Conservation (phyloP, 2,329 filamentous ascomycete genomes). For the Tolypocladium guangdongense region DNA sequence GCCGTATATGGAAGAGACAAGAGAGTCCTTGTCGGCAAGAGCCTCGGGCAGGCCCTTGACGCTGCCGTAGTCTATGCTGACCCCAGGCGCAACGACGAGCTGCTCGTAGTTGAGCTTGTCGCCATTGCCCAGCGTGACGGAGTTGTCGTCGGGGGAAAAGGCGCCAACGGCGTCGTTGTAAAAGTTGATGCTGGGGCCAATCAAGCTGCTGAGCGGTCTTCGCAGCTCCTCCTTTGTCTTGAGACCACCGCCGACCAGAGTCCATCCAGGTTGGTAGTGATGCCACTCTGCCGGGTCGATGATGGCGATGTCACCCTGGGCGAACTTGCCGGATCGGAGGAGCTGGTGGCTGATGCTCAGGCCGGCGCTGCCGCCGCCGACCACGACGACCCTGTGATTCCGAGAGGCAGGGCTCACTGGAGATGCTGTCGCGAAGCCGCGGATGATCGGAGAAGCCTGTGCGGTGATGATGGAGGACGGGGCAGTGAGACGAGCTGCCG, state of each 20-base stretch:
- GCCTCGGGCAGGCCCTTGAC: conserved; percentile 48
- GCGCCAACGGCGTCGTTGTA: conserved; percentile 40
- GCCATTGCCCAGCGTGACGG: conserved; percentile 42
- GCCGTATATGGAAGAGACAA: conserved; percentile 46
- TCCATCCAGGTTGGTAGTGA: conserved; percentile 62
- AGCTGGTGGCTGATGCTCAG: conserved; percentile 58
- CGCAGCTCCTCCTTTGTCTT: conserved; percentile 50
- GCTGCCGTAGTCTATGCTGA: conserved; percentile 37
- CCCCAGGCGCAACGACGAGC: conserved; percentile 50
- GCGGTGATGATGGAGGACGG: neutral
- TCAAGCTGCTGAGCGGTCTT: conserved; percentile 34
- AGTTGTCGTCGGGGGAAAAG: conserved; percentile 46
- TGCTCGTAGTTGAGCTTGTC: conserved; percentile 51
- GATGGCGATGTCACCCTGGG: conserved; percentile 49
- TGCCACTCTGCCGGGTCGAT: conserved; percentile 53
- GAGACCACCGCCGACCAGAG: conserved; percentile 54
- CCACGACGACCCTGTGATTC: conserved; percentile 53
- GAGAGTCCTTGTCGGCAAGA: conserved; percentile 32
- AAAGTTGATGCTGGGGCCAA: conserved; percentile 50
- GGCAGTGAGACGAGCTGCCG: neutral
- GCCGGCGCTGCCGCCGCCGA: conserved; percentile 58
- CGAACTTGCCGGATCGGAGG: conserved; percentile 45
- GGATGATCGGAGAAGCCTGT: neutral
- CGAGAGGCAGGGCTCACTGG: conserved; percentile 20
- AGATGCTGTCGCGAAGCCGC: conserved; percentile 9